These are phyloP conservation scores for Sideroxylon spinosum DNA, from an alignment of 179 eudicot genomes.

Conservation along the genomic window DNA sequence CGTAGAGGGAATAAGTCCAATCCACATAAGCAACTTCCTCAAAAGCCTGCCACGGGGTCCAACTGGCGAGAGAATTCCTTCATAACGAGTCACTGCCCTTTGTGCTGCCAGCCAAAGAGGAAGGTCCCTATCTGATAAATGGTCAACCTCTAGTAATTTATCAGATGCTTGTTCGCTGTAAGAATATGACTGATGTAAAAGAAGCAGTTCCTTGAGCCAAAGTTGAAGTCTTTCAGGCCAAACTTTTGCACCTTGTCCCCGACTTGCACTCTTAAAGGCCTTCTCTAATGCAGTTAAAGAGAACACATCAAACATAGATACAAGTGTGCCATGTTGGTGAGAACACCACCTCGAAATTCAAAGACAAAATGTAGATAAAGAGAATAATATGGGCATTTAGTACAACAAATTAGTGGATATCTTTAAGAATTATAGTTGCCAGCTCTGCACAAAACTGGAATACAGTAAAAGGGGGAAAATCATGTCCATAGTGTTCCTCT, in stretches of 20 bases:
- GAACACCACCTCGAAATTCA: neutral
- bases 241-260: constrained; percentile 35
- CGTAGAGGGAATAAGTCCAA: constrained; percentile 56
- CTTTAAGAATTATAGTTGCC: neutral
- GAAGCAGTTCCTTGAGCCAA: constrained; percentile 50
- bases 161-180: constrained; percentile 37
- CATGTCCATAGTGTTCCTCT: neutral
- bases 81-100: constrained; percentile 88
- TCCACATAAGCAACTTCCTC: constrained; percentile 62
- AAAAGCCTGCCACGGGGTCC: constrained; percentile 88
- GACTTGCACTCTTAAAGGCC: constrained; percentile 44
- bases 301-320: constrained; percentile 11
- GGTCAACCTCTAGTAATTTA: constrained; percentile 30
- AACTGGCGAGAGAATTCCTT: constrained; percentile 73
- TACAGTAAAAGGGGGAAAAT: neutral
- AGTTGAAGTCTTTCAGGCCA: constrained; percentile 43
- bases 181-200: constrained; percentile 34
- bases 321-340: neutral
- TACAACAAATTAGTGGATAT: neutral
- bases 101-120: constrained; percentile 90
- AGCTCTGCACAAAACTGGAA: neutral
- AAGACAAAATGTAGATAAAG: neutral
- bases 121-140: constrained; percentile 38
- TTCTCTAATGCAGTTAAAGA: constrained; percentile 25
- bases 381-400: neutral